Evolutionary conservation across 2,329 filamentous ascomycete species (phyloP), one percentile per base, ranked within the genome.

Genomic region (Fusarium miscanthi): DNA sequence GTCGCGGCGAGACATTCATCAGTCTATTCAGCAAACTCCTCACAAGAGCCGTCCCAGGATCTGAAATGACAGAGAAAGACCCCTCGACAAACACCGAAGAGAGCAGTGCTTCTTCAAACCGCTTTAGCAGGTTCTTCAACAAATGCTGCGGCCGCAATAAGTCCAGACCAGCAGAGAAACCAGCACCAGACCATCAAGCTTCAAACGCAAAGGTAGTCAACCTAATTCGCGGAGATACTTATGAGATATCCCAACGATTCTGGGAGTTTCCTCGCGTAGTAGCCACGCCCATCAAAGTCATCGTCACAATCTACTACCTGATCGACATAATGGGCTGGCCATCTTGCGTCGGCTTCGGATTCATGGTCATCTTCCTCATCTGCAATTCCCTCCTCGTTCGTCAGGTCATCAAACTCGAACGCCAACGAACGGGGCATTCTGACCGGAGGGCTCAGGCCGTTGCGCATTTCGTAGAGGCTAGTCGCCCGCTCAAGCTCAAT

Each of bases 121-220:
- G 52, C 2, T 25, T 66, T 19, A 53, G 59, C 17, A 67, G 45
- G 10, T 21, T 78, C 48, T 69, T 78, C 17, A 62, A 57, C 14
- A 57, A 46, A 21, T 69, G 71, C 19, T 78, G 72, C 11, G 69
- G 76, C 5, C 46, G 69, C 5, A 52, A 65, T 19, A 73, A 70
- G 43, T 56, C 62, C 14, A 76, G 59, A 35, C 6, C 49, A 7
- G 13, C 53, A 3, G 13, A n/a, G 3, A 46, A 45, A 6, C 31
- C 56, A 7, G 19, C 43, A 0, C 60, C 89, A 7, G 81, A 79
- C 43, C 78, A 77, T 61, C 88, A 92, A 5, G 94, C 94, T 0
- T 94, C 93, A 0, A 95, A 95, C 82, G 94, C 94, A 12, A 97
- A 97, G 78, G 96, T 97, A 57, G 87, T 97, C 68, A 97, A 97